Percentiles rank a stretch among this genome's conserved stretches.
phyloP scores from a whole-genome alignment of 768 basidiomycete species.

The Boletus pseudo-olivaceus region DNA sequence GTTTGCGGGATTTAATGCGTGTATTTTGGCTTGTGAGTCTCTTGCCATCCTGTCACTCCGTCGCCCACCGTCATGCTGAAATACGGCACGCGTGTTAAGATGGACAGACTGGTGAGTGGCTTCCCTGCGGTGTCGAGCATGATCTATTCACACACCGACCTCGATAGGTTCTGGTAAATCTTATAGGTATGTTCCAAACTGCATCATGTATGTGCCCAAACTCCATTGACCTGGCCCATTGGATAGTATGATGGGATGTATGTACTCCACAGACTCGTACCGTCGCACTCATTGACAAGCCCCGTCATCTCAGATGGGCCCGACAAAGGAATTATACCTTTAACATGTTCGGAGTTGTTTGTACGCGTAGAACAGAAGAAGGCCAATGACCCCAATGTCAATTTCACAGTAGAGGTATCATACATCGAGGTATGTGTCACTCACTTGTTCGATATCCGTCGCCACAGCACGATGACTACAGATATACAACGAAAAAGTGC shows the following conservation, averaged over 20 bases:
- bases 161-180: slow-evolving; percentile 82
- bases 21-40: slow-evolving; percentile 95
- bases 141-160: slow-evolving; percentile 4
- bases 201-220: background rate
- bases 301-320: slow-evolving; percentile 61
- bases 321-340: slow-evolving; percentile 97
- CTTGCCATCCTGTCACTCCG: slow-evolving; percentile 1
- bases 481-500: slow-evolving; percentile 98
- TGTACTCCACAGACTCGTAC: slow-evolving; percentile 34
- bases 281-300: slow-evolving; percentile 2
- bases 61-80: background rate
- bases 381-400: slow-evolving; percentile 60
- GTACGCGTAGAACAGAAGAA: slow-evolving; percentile 69
- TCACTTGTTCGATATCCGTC: background rate
- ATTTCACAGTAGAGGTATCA: slow-evolving; percentile 94
- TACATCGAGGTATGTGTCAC: slow-evolving; percentile 76
- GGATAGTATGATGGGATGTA: slow-evolving; percentile 91
- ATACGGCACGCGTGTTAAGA: slow-evolving; percentile 30
- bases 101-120: slow-evolving; percentile 79
- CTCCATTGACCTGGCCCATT: slow-evolving; percentile 6
- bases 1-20: slow-evolving; percentile 95
- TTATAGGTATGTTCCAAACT: slow-evolving; percentile 61
- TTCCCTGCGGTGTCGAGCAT: background rate
- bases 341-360: slow-evolving; percentile 93
- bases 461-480: slow-evolving; percentile 22